Percentiles rank a stretch among this genome's conserved stretches.
These are phyloP conservation scores for Pichia sp. DNA, from an alignment of 1,139 yeast species.

Conservation along the genomic window DNA sequence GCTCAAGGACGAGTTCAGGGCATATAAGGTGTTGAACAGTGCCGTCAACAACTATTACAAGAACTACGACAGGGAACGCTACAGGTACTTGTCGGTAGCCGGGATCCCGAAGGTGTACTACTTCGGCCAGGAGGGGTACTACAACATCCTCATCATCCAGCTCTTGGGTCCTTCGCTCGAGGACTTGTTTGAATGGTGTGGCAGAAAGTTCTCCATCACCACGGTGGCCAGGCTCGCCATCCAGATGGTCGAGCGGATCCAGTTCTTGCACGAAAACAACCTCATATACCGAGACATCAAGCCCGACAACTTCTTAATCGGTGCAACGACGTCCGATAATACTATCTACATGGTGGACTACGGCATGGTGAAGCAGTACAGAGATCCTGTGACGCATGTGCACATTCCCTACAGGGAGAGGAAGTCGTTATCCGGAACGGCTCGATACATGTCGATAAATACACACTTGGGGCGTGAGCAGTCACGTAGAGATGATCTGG, in stretches of 20 bases:
- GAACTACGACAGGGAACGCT: constrained; percentile 18
- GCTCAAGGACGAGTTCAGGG: constrained; percentile 89
- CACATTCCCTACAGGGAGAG: constrained; percentile 94
- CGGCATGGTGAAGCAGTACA: constrained; percentile 97
- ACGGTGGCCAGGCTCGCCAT: constrained; percentile 72
- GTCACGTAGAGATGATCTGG: constrained; percentile 60
- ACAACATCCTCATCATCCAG: constrained; percentile 69
- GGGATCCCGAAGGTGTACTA: constrained; percentile 96
- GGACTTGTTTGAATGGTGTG: constrained; percentile 81
- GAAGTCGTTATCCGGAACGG: constrained; percentile 62
- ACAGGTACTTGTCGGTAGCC: constrained; percentile 30
- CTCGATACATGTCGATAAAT: constrained; percentile 62
- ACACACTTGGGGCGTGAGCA: constrained; percentile 65
- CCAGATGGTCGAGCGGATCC: constrained; percentile 68
- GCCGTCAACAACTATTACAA: constrained; percentile 33
- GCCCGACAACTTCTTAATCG: constrained; percentile 73
- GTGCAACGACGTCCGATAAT: constrained; percentile 63
- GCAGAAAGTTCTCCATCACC: constrained; percentile 61
- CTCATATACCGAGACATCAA: constrained; percentile 72
- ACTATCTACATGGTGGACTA: constrained; percentile 72
- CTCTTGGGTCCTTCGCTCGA: constrained; percentile 73
- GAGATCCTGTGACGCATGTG: constrained; percentile 91
- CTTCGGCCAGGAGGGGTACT: constrained; percentile 79
- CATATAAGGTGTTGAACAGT: constrained; percentile 79
- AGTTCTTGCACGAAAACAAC: constrained; percentile 64